phyloP scores from a whole-genome alignment of 345 rosid genomes.

The Melaleuca alternifolia region DNA sequence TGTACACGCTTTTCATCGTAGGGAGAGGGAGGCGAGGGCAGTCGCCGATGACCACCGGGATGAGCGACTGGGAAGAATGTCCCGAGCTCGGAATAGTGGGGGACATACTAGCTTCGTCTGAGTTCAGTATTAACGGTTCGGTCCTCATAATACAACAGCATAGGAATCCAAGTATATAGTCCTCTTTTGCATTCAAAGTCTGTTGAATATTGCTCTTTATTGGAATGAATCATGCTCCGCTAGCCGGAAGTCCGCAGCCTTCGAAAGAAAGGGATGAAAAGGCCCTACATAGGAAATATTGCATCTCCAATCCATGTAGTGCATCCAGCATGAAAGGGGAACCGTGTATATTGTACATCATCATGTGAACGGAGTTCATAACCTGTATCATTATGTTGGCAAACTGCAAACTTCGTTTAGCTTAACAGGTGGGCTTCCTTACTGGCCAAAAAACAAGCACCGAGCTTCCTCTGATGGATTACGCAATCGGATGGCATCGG shows the following conservation, averaged over 20 bases:
- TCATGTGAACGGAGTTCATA: neutral
- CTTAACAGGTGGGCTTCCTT: too few relatives aligned
- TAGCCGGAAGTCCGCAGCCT: neutral
- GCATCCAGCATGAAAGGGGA: neutral
- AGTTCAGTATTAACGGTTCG: constrained; percentile 40
- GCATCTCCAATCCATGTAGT: neutral
- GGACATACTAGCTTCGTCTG: constrained; percentile 55
- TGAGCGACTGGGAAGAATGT: constrained; percentile 95
- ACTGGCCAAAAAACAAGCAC: too few relatives aligned
- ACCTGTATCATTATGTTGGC: neutral
- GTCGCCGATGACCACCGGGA: constrained; percentile 35
- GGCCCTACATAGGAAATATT: neutral
- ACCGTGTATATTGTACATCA: neutral
- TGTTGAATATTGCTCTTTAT: neutral
- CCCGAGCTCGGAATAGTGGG: constrained; percentile 66
- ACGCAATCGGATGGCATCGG: neutral
- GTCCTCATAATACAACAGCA: constrained; percentile 71
- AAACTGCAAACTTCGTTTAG: neutral
- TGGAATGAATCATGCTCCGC: neutral
- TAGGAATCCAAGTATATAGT: constrained; percentile 17
- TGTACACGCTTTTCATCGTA: constrained; percentile 52
- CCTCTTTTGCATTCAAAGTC: neutral
- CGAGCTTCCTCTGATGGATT: neutral
- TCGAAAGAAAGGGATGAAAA: neutral
- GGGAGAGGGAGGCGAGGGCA: constrained; percentile 47